Percentiles rank a stretch among this genome's conserved stretches.
phyloP scores from a whole-genome alignment of 106 monocot species.

The Dioscorea dumetorum region DNA sequence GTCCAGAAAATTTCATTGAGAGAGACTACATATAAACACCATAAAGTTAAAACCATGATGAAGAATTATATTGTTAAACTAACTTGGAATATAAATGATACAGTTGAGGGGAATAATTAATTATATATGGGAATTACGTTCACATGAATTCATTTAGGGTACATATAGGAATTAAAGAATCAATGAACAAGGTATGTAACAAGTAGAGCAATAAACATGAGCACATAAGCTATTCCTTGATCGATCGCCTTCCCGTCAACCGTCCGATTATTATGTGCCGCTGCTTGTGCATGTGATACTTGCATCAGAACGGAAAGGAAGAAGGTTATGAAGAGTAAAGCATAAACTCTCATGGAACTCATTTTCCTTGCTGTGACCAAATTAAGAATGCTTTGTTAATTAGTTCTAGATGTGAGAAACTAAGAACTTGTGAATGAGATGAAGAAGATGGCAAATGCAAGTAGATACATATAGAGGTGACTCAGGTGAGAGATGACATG shows the following conservation, averaged over 20 bases:
- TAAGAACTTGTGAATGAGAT: background rate
- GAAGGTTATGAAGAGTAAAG: background rate
- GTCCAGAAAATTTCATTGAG: too few species aligned
- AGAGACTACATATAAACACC: too few species aligned
- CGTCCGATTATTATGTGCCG: background rate
- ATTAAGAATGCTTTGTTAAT: too few species aligned
- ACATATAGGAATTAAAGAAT: background rate
- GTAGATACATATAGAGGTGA: background rate
- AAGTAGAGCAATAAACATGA: background rate
- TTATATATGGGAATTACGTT: too few species aligned
- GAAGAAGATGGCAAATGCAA: background rate
- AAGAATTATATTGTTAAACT: too few species aligned
- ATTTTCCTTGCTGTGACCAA: background rate
- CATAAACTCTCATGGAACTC: background rate
- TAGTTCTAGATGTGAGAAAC: background rate
- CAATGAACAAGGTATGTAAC: background rate
- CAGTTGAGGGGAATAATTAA: too few species aligned
- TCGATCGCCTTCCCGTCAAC: conserved; percentile 4
- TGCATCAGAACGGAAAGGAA: background rate
- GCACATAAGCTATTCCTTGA: conserved; percentile 4
- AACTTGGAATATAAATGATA: too few species aligned
- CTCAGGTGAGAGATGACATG: too few species aligned
- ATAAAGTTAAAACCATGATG: too few species aligned
- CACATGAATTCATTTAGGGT: too few species aligned
- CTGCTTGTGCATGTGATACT: background rate